These are phyloP conservation scores for Clathrospora elynae DNA, from an alignment of 2,329 filamentous ascomycete species.

Conservation along the genomic window DNA sequence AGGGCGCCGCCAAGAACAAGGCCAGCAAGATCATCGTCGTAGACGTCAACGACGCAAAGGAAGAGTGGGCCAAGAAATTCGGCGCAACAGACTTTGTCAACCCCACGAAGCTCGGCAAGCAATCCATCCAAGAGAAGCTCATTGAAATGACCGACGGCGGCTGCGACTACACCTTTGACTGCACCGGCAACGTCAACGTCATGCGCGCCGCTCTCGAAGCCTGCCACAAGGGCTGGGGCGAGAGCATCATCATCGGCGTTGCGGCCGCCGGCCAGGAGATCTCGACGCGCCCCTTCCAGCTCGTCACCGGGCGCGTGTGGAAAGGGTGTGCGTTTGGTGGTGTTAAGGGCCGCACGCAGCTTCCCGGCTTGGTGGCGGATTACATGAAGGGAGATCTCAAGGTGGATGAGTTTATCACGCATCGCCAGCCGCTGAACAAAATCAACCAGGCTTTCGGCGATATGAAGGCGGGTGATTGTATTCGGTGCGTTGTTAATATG, in stretches of 20 bases:
- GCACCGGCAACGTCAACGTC: conserved; percentile 94
- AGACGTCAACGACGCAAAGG: conserved; percentile 85
- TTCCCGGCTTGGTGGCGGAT: conserved; percentile 83
- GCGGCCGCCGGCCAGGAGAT: conserved; percentile 97
- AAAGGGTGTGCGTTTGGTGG: conserved; percentile 97
- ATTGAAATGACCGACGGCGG: conserved; percentile 98
- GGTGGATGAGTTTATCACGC: conserved; percentile 99
- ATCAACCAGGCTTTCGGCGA: conserved; percentile 91
- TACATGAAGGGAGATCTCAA: conserved; percentile 90
- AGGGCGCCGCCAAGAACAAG: conserved; percentile 86
- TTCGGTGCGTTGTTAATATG: conserved; percentile 86
- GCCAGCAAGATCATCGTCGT: conserved; percentile 78
- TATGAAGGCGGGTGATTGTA: conserved; percentile 97
- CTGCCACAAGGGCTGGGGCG: conserved; percentile 99
- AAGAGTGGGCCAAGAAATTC: conserved; percentile 91
- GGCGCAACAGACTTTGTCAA: conserved; percentile 97
- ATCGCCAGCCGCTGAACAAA: conserved; percentile 78
- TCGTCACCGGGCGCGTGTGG: conserved; percentile 97
- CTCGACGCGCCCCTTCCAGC: conserved; percentile 91
- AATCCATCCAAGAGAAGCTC: conserved; percentile 88
- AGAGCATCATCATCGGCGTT: conserved; percentile 97
- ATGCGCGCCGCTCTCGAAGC: conserved; percentile 96
- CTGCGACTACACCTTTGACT: conserved; percentile 99
- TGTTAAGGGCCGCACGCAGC: conserved; percentile 94
- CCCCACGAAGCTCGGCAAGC: conserved; percentile 67